Evolutionary conservation across 176 grass and related monocot genomes (phyloP).

Genomic region (Juncus effusus): DNA sequence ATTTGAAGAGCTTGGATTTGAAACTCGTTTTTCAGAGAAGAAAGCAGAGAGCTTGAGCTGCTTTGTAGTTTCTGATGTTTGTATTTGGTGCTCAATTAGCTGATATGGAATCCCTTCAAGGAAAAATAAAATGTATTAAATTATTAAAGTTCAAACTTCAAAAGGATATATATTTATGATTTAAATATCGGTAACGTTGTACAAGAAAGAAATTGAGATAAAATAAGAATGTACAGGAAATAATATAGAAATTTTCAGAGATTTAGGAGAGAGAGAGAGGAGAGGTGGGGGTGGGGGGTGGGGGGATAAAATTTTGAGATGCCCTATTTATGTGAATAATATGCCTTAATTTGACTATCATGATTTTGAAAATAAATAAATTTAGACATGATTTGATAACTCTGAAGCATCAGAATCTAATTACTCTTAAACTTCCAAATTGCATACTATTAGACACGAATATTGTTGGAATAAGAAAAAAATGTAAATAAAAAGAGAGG

Average conservation of each 20-base stretch:
- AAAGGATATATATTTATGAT: neutral
- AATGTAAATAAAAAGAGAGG: neutral
- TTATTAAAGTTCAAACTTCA: neutral
- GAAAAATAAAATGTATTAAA: neutral
- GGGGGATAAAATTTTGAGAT: too few species aligned
- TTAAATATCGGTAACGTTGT: neutral
- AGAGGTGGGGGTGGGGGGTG: too few species aligned
- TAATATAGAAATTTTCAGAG: too few species aligned
- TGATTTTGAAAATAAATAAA: too few species aligned
- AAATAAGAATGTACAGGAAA: too few species aligned
- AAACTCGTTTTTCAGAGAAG: constrained; percentile 59
- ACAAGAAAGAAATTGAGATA: too few species aligned
- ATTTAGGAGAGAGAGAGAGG: too few species aligned
- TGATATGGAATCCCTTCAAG: constrained; percentile 62
- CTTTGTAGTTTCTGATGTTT: constrained; percentile 47
- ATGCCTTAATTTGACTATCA: too few species aligned
- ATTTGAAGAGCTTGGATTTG: constrained; percentile 16
- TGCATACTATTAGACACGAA: neutral
- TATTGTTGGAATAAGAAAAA: neutral
- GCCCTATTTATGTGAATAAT: too few species aligned
- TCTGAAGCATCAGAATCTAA: too few species aligned
- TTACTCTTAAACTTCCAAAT: too few species aligned
- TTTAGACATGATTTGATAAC: too few species aligned
- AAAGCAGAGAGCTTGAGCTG: constrained; percentile 86
- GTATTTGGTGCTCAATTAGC: constrained; percentile 47